These are phyloP conservation scores for Lepidium aucheri DNA, from an alignment of 345 rosid genomes.

Conservation along the genomic window DNA sequence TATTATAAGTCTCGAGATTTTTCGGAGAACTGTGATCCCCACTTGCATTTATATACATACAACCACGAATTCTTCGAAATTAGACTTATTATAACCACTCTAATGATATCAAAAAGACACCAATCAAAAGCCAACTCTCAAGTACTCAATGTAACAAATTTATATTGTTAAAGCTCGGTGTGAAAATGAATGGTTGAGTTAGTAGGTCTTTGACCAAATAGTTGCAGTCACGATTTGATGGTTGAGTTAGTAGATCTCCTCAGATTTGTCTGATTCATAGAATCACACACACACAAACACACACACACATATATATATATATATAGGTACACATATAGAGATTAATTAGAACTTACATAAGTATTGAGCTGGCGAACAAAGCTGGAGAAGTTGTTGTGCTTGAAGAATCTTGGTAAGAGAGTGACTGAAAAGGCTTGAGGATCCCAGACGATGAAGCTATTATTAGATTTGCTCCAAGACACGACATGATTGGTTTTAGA, in stretches of 20 bases:
- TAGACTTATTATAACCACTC: constrained; percentile 7
- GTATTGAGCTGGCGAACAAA: constrained; percentile 79
- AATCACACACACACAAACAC: neutral
- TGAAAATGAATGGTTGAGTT: no score
- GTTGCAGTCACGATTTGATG: constrained; percentile 3
- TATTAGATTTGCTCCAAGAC: constrained; percentile 63
- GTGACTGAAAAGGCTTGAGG: constrained; percentile 46
- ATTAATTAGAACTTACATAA: constrained; percentile 43
- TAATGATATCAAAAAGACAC: neutral
- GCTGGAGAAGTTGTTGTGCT: constrained; percentile 82
- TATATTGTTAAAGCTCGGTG: no score
- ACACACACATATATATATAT: neutral
- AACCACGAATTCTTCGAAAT: constrained; percentile 3
- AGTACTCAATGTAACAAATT: neutral
- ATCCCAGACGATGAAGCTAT: constrained; percentile 71
- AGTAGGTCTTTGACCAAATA: neutral
- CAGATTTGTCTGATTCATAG: neutral
- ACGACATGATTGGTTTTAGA: constrained; percentile 46
- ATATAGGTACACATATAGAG: neutral
- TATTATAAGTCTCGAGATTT: constrained; percentile 8
- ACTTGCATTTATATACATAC: constrained; percentile 21
- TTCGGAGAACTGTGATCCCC: constrained; percentile 20
- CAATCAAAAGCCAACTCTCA: constrained; percentile 15
- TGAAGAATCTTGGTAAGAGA: constrained; percentile 60
- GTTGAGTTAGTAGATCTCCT: constrained; percentile 6